A percentile compares a stretch with the other conserved stretches of the same genome.
These are phyloP conservation scores for Solanum hybrid DNA, from an alignment of 305 asterid species.

Conservation along the genomic window DNA sequence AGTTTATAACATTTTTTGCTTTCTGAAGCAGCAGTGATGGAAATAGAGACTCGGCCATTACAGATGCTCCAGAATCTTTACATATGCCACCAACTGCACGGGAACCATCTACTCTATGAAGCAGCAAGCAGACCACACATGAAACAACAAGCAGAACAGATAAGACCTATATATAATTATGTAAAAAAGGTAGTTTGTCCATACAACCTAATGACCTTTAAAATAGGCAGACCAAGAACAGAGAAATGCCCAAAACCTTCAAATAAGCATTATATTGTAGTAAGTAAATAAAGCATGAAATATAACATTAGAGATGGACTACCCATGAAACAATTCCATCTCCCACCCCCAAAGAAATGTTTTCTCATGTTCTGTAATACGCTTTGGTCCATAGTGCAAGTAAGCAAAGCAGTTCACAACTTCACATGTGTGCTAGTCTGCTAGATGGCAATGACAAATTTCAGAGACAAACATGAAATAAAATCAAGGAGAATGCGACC, in stretches of 20 bases:
- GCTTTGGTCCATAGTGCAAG: neutral
- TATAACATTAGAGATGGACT: neutral
- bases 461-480: neutral
- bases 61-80: conserved; percentile 80
- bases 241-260: neutral
- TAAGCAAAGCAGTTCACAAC: neutral
- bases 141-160: conserved; percentile 3
- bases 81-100: conserved; percentile 83
- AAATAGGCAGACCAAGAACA: neutral
- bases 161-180: neutral
- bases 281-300: neutral
- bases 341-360: neutral
- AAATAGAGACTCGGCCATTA: conserved; percentile 91
- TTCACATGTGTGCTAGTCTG: neutral
- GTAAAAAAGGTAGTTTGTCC: neutral
- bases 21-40: conserved; percentile 59
- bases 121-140: conserved; percentile 14
- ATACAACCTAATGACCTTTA: neutral
- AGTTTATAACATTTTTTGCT: conserved; percentile 41
- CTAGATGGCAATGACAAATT: neutral
- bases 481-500: neutral
- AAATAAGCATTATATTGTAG: neutral
- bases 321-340: neutral
- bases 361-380: neutral
- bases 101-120: conserved; percentile 76